Conservation (phyloP, 495 filamentous ascomycete genomes). For the Annulohypoxylon maeteangense region DNA sequence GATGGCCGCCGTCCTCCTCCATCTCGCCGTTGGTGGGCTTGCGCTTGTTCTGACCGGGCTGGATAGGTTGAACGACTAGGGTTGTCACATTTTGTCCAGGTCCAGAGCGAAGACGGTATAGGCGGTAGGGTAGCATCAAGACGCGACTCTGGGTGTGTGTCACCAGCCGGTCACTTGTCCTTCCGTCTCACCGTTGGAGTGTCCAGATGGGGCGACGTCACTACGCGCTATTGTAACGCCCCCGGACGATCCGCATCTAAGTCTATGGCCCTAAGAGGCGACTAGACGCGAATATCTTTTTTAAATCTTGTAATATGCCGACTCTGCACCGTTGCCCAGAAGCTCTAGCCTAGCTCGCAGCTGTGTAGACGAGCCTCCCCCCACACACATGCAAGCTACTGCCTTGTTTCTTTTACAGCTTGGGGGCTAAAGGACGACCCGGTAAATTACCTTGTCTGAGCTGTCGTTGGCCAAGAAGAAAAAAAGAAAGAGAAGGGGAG, state of each 20-base stretch:
- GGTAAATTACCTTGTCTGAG: conserved; percentile 16
- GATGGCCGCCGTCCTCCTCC: conserved; percentile 38
- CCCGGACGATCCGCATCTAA: conserved; percentile 26
- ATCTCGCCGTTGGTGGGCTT: conserved; percentile 14
- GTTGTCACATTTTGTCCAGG: conserved; percentile 2
- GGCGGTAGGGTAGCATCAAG: conserved; percentile 17
- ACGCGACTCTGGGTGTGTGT: conserved; percentile 14
- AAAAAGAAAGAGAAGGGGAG: conserved; percentile 1
- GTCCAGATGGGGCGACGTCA: conserved; percentile 25
- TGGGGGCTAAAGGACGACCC: conserved; percentile 14
- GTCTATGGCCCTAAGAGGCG: conserved; percentile 12
- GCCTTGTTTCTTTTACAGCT: conserved; percentile 24
- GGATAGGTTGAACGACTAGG: conserved; percentile 17
- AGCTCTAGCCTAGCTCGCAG: conserved; percentile 7
- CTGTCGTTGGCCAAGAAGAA: not conserved
- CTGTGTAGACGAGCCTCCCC: conserved; percentile 6
- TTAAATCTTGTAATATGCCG: conserved; percentile 6
- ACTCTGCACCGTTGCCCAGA: conserved; percentile 23
- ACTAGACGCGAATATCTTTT: conserved; percentile 2
- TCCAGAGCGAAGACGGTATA: conserved; percentile 18
- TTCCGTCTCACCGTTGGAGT: conserved; percentile 14
- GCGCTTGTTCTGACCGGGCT: conserved; percentile 13
- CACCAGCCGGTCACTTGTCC: conserved; percentile 16
- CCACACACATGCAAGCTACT: not conserved
- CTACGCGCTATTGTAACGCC: conserved; percentile 2